Evolutionary conservation across 805 yeast genomes (phyloP).

Genomic region (Kregervanrija delftensis): DNA sequence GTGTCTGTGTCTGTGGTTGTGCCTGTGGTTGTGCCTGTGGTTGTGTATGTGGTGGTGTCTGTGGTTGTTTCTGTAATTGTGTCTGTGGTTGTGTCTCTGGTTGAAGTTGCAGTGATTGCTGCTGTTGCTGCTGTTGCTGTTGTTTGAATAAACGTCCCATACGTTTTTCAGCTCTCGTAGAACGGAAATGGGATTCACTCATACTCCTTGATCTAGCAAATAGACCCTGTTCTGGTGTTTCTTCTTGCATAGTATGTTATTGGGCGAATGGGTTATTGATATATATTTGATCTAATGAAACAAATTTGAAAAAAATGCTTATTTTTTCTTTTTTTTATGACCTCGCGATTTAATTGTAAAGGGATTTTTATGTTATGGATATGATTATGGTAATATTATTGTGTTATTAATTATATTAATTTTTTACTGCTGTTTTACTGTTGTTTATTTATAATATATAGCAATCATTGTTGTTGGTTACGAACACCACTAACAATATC

Average conservation of each 20-base stretch:
- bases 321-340: no score
- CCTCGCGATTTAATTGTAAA: no score
- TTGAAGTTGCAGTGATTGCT: constrained; percentile 2
- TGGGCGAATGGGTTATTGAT: no score
- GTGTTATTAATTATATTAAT: no score
- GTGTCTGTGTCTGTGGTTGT: neutral
- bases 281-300: no score
- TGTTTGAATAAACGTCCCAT: constrained; percentile 29
- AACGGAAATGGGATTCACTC: constrained; percentile 24
- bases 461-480: constrained; percentile 14
- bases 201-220: constrained; percentile 21
- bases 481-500: constrained; percentile 97
- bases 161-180: constrained; percentile 28
- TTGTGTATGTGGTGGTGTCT: neutral
- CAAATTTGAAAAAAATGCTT: no score
- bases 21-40: neutral
- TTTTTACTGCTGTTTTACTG: no score
- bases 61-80: neutral
- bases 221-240: neutral
- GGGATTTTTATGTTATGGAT: no score
- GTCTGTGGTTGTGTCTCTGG: neutral
- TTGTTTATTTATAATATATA: no score
- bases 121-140: constrained; percentile 4
- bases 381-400: no score
- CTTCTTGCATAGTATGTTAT: no score